Evolutionary conservation across 352 stramenopile genomes (phyloP), one percentile per base, ranked within the genome.

Genomic region (Globisporangium carolinianum): DNA sequence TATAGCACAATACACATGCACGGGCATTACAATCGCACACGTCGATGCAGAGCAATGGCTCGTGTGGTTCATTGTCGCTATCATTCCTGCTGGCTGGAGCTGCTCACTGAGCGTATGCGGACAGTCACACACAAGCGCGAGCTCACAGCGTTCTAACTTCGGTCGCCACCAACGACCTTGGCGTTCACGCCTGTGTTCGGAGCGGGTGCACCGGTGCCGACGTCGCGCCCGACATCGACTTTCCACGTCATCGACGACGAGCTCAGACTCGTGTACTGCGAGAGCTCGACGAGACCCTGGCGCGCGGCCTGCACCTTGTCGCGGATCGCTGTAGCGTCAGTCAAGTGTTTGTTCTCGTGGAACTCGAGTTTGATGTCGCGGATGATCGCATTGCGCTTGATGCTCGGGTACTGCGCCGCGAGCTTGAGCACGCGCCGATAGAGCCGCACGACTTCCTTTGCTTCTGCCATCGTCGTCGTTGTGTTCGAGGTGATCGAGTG

Each of bases 381-480:
- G 51, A 93, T 70, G 58, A 95, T 86, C 12, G 82, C 77, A 46
- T 88, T 71, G 51, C 82, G 79, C 76, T 94, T 94, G 61, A 94
- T 57, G 74, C 84, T 94, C 61, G 84, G 84, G 66, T 91, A 94
- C 51, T 75, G 71, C 66, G 85, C 76, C 50, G 79, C 84, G 55
- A 94, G 69, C 82, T 92, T 87, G 50, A 95, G 79, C 47, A 96
- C 80, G 54, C 72, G 79, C 45, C 83, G 76, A 66, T 93, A 93
- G 68, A 94, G 74, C 61, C 74, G 80, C 71, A 85, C 61, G 50
- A 95, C 77, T 53, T 89, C 69, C 53, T 73, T 73, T 37, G 57
- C 60, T 14, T 79, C 67, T 18, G 73, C 53, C 7, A 1, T 37
- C 11, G 38, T 7, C 53, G 47, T 51, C 18, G 47, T 58, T 68